Evolutionary conservation across 1,139 yeast genomes (phyloP), one percentile per base, ranked within the genome.

Genomic region (Kodamaea sp.): DNA sequence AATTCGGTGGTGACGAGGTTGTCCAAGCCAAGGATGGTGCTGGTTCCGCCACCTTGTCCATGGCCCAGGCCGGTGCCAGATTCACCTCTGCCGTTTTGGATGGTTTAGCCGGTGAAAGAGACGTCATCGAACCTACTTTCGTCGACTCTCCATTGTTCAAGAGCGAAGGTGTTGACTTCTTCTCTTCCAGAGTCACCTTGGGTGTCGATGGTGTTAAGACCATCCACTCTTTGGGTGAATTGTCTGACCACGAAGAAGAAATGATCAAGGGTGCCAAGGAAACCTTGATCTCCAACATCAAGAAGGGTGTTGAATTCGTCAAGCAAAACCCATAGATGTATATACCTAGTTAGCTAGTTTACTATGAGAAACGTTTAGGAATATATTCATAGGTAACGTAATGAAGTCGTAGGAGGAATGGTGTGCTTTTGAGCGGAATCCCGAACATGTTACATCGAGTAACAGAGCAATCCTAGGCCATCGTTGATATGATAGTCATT

Each of bases 1-100:
- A 89, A 70, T 88, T 83, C 59, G 97, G 97, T 59, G 97, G 97
- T 67, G 97, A 90, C 60, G 97, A 90, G 70, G 95, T 90, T 51
- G 97, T 90, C 52, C 74, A 84, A 68, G 97, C 97, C 53, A 90
- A 90, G 73, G 83, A 87, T 60, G 97, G 97, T 56, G 80, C 83
- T 45, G 97, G 97, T 39, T 86, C 96, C 34, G 96, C 96, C 46
- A 90, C 97, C 34, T 73, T 90, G 50, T 86, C 96, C 37, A 90
- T 90, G 97, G 97, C 97, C 33, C 92, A 88, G 61, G 96, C 97
- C 33, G 96, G 94, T 50, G 90, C 80, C 60, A 78, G 84, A 62
- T 79, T 87, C 50, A 76, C 89, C 37, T 77, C 78, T 48, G 63
- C 79, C 36, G 77, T 82, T 29, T 66, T 80, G 57, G 65, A 73